Evolutionary conservation across 352 stramenopile species (phyloP).

Genomic region (Salisapilia sapeloensis): DNA sequence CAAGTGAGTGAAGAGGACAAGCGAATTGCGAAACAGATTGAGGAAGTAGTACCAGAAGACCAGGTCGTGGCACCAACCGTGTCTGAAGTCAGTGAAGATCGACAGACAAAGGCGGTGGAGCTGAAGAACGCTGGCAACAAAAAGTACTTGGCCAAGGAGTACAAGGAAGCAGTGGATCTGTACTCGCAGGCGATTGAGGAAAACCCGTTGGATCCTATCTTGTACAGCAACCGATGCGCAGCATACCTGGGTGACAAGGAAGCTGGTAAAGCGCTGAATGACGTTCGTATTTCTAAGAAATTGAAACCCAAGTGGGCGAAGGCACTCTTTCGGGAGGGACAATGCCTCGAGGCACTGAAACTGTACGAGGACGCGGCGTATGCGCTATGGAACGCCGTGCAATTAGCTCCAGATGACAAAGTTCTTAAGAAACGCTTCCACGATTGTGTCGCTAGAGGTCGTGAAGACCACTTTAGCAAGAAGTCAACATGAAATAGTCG

Average conservation of each 20-base stretch:
- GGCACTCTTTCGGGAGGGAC: slow-evolving; percentile 65
- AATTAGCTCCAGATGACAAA: slow-evolving; percentile 53
- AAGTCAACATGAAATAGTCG: slow-evolving; percentile 1
- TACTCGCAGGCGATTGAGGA: slow-evolving; percentile 54
- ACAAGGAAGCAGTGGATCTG: slow-evolving; percentile 16
- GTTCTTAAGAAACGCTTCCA: slow-evolving; percentile 70
- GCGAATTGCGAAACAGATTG: slow-evolving; percentile 10
- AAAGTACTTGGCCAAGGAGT: slow-evolving; percentile 53
- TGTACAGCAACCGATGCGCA: slow-evolving; percentile 76
- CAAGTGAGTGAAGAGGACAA: slow-evolving; percentile 27
- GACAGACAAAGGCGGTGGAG: slow-evolving; percentile 15
- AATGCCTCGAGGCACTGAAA: slow-evolving; percentile 59
- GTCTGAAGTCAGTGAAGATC: slow-evolving; percentile 17
- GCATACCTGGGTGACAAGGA: slow-evolving; percentile 36
- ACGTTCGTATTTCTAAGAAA: slow-evolving; percentile 67
- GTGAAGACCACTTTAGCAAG: slow-evolving; percentile 37
- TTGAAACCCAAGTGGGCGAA: slow-evolving; percentile 71
- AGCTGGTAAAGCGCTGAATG: slow-evolving; percentile 46
- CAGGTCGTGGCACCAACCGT: slow-evolving; percentile 25
- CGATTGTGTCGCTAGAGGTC: slow-evolving; percentile 53
- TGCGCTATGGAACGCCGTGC: slow-evolving; percentile 56
- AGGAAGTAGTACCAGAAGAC: slow-evolving; percentile 18
- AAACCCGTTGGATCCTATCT: slow-evolving; percentile 28
- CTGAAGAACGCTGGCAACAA: slow-evolving; percentile 60
- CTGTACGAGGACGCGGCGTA: slow-evolving; percentile 59